These are phyloP conservation scores for Fusarium vanettenii DNA, from an alignment of 2,329 filamentous ascomycete genomes.

Conservation along the genomic window DNA sequence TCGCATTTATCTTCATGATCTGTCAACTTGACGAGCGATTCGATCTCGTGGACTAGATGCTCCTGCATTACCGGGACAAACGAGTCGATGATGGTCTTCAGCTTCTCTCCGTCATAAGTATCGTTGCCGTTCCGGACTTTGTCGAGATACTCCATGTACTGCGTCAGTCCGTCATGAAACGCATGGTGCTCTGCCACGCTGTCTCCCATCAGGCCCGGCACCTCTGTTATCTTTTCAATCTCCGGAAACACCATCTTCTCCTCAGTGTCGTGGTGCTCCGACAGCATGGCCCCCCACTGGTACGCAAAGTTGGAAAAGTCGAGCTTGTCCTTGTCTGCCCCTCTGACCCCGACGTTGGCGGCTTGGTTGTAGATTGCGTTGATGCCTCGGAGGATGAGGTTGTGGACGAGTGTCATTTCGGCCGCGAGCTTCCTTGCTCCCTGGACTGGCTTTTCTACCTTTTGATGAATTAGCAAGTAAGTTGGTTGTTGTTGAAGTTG, in stretches of 20 bases:
- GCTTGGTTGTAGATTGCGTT: constrained; percentile 54
- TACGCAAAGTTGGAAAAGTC: constrained; percentile 49
- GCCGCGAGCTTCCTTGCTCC: constrained; percentile 38
- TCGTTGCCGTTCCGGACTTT: constrained; percentile 43
- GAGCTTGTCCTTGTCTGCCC: constrained; percentile 46
- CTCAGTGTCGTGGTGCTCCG: constrained; percentile 54
- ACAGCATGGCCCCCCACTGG: constrained; percentile 48
- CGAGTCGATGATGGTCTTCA: constrained; percentile 33
- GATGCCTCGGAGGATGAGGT: constrained; percentile 50
- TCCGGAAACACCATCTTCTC: constrained; percentile 53
- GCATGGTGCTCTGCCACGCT: constrained; percentile 56
- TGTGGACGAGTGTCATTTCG: constrained; percentile 52
- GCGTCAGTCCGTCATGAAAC: constrained; percentile 51
- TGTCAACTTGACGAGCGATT: constrained; percentile 48
- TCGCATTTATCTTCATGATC: constrained; percentile 50
- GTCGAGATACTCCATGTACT: constrained; percentile 47
- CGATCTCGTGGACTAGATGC: constrained; percentile 55
- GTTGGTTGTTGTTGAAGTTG: neutral
- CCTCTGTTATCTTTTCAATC: constrained; percentile 49
- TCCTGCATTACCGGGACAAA: constrained; percentile 48
- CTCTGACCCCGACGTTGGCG: constrained; percentile 44
- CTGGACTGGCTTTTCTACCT: constrained; percentile 32
- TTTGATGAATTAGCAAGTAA: neutral
- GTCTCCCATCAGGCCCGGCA: constrained; percentile 52
- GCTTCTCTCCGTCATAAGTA: constrained; percentile 46